These are phyloP conservation scores for Metarhizium rileyi DNA, from an alignment of 2,329 filamentous ascomycete species.

Conservation along the genomic window DNA sequence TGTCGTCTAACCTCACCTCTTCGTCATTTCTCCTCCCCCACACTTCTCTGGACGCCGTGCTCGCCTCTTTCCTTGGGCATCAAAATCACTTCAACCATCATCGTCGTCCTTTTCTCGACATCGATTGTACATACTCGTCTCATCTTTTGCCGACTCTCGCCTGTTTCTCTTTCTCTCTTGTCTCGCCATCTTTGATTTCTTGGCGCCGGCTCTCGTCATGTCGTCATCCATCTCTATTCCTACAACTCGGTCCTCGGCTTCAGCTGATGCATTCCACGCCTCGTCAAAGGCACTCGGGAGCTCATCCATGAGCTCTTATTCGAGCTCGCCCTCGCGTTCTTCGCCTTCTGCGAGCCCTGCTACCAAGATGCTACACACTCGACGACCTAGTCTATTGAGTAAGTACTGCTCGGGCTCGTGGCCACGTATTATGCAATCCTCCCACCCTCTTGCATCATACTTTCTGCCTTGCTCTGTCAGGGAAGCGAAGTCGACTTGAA, in stretches of 20 bases:
- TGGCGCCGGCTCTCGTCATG: conserved; percentile 30
- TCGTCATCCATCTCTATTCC: conserved; percentile 65
- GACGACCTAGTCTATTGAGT: conserved; percentile 56
- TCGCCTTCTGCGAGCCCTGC: conserved; percentile 47
- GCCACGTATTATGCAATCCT: background rate
- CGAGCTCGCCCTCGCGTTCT: conserved; percentile 38
- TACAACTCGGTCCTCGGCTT: conserved; percentile 26
- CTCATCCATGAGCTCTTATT: conserved; percentile 33
- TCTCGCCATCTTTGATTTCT: background rate
- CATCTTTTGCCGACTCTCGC: background rate
- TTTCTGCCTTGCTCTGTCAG: background rate
- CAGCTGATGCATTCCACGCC: conserved; percentile 24
- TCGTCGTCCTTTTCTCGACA: background rate
- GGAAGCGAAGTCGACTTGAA: background rate
- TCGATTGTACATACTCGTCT: background rate
- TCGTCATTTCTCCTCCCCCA: background rate
- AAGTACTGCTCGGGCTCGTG: conserved; percentile 11
- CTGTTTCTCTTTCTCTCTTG: background rate
- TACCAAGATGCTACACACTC: conserved; percentile 38
- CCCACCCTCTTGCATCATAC: background rate
- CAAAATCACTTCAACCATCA: background rate
- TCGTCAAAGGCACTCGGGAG: conserved; percentile 36
- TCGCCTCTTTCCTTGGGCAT: background rate
- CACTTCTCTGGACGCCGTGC: background rate
- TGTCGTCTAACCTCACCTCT: background rate